Evolutionary conservation across 2,329 filamentous ascomycete species (phyloP).

Genomic region (Raffaelea ambrosiae): DNA sequence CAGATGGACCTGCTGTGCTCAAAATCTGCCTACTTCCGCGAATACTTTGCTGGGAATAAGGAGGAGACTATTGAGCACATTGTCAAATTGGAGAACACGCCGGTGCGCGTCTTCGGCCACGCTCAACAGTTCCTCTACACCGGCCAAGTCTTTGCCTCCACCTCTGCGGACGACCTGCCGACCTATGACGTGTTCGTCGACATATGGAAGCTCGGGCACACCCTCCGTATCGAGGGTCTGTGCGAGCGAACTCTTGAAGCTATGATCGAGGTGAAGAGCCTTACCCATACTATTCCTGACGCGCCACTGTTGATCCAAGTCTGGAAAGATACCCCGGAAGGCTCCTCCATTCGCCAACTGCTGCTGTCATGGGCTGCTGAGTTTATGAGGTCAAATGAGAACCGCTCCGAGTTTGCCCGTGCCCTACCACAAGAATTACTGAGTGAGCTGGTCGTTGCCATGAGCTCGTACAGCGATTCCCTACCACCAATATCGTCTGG

Average conservation of each 20-base stretch:
- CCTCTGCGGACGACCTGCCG: conserved; percentile 30
- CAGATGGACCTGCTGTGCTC: conserved; percentile 51
- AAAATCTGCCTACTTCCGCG: conserved; percentile 39
- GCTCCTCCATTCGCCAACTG: conserved; percentile 49
- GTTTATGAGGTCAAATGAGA: conserved; percentile 51
- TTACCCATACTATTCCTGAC: conserved; percentile 47
- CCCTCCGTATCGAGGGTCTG: conserved; percentile 44
- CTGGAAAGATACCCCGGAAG: conserved; percentile 54
- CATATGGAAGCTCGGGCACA: conserved; percentile 47
- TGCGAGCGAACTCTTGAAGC: conserved; percentile 47
- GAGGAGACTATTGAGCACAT: conserved; percentile 37
- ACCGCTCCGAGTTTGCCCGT: conserved; percentile 48
- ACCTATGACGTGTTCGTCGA: conserved; percentile 46
- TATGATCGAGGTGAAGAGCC: conserved; percentile 46
- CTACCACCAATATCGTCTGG: background rate
- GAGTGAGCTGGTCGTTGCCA: conserved; percentile 53
- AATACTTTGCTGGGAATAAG: conserved; percentile 30
- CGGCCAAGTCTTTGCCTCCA: conserved; percentile 31
- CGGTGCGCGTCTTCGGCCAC: conserved; percentile 44
- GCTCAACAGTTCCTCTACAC: conserved; percentile 48
- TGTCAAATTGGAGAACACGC: conserved; percentile 38
- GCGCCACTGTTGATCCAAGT: conserved; percentile 51
- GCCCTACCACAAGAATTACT: conserved; percentile 54
- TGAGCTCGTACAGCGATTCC: conserved; percentile 36
- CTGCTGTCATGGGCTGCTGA: conserved; percentile 55